Base-by-base conservation (phyloP, 192 early-diverging fungal genomes). In the Chytriomyces sp. region DNA sequence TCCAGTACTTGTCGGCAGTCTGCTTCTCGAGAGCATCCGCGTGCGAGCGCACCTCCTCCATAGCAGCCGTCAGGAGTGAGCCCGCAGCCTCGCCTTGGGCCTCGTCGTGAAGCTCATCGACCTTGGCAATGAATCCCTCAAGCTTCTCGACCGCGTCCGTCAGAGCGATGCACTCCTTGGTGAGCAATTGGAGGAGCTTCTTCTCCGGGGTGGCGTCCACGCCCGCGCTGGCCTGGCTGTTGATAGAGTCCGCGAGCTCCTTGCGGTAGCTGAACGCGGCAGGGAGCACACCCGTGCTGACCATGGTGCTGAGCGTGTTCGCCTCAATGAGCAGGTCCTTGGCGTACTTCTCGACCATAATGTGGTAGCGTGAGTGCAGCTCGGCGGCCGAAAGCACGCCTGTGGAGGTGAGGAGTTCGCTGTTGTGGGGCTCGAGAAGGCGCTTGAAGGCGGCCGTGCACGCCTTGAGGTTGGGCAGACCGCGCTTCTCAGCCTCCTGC, bases 311-410 rank as follows among this genome's bases (percentile, higher is more conserved):
- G 75, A 99, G 85, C 30, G 97, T 96, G 77, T 90, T 87, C 59
- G 90, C 92, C 86, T 99, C 97, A 62, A 98, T 94, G 52, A 91
- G 65, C 34, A 96, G 77, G 82, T 99, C 95, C 91, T 99, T 99
- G 84, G 90, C 88, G 78, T 98, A 99, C 81, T 94, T 95, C 85
- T 99, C 95, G 79, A 91, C 86, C 73, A 97, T 82, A 77, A 99
- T 96, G 83, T 98, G 90, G 89, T 89, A 95, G 72, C 97, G 90
- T 49, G 95, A 96, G 64, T 88, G 77, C 66, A 99, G 82, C 85
- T 99, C 97, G 62, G 83, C 68, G 59, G 87, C 79, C 53, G 91
- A 89, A 81, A 99, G 92, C 75, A 99, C 91, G 71, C 91, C 92
- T 4, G 88, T 83, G 39, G 81, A 79, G 75, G 83, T 89, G 70